A percentile compares a stretch with the other conserved stretches of the same genome.
Conservation (phyloP, 176 grass and related monocot species). For the Oryza coarctata region DNA sequence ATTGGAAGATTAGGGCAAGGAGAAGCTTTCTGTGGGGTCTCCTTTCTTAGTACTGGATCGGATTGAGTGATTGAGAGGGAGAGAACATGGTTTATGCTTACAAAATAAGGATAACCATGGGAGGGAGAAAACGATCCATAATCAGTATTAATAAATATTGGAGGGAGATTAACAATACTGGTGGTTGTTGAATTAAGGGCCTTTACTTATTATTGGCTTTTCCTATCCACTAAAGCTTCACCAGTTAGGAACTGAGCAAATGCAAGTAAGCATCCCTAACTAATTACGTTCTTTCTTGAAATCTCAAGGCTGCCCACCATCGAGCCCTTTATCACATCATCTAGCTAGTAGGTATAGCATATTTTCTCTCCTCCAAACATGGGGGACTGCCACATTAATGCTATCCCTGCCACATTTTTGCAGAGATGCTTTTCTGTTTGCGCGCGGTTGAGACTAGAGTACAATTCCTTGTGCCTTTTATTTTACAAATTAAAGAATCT, state of each 20-base stretch:
- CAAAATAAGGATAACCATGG: neutral
- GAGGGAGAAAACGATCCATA: no score
- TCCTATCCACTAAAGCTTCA: neutral
- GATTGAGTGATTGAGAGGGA: neutral
- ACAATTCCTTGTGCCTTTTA: neutral
- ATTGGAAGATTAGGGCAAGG: neutral
- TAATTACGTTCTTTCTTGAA: neutral
- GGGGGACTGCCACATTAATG: neutral
- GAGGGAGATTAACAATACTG: neutral
- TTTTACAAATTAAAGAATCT: no score
- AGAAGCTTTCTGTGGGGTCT: neutral
- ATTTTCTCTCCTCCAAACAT: neutral
- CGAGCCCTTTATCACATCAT: neutral
- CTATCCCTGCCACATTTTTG: neutral
- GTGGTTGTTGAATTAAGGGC: neutral
- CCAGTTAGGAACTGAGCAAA: neutral
- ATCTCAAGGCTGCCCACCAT: neutral
- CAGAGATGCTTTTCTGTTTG: neutral
- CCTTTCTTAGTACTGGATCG: neutral
- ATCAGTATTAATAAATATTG: no score
- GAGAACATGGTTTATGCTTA: neutral
- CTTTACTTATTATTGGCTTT: neutral
- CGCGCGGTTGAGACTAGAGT: neutral
- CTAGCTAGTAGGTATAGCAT: neutral
- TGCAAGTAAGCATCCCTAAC: neutral